Percentiles rank a stretch among this genome's conserved stretches.
Evolutionary conservation across 352 stramenopile genomes (phyloP).

Genomic region (Phytophthora multivora): DNA sequence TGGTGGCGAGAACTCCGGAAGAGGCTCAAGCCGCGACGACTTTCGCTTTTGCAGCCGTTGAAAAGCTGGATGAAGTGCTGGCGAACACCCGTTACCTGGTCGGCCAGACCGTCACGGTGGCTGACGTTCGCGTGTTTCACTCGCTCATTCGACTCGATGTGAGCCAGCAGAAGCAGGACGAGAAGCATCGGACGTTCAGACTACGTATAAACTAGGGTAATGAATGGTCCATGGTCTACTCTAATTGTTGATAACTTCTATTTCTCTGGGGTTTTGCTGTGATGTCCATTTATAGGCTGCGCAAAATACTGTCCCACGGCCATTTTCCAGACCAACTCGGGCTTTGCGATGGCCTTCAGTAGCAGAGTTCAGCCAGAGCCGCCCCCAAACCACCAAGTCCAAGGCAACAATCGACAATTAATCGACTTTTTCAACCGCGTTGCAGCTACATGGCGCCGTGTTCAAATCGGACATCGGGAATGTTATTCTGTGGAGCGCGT

Average conservation of each 20-base stretch:
- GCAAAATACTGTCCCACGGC: too few species aligned
- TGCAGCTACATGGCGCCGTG: background rate
- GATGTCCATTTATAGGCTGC: too few species aligned
- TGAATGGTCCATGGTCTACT: too few species aligned
- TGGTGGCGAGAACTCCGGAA: background rate
- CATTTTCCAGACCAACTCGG: too few species aligned
- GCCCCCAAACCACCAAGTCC: too few species aligned
- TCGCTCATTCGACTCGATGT: constrained; percentile 31
- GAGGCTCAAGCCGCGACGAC: background rate
- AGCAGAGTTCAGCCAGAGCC: constrained; percentile 3
- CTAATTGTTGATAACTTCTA: too few species aligned
- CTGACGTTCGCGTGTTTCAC: background rate
- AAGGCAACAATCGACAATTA: background rate
- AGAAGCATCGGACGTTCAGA: constrained; percentile 45
- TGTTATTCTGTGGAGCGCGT: constrained; percentile 20
- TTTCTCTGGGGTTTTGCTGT: too few species aligned
- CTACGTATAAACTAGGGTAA: constrained; percentile 18
- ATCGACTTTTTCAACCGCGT: background rate
- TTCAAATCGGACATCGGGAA: constrained; percentile 21
- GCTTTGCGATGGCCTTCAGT: background rate
- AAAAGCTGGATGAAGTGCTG: background rate
- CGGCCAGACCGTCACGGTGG: background rate
- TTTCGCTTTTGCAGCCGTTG: background rate
- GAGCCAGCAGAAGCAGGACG: constrained; percentile 22
- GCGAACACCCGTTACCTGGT: background rate